Evolutionary conservation across 208 protist species (phyloP).

Genomic region (Trypanosomatidae sp.): DNA sequence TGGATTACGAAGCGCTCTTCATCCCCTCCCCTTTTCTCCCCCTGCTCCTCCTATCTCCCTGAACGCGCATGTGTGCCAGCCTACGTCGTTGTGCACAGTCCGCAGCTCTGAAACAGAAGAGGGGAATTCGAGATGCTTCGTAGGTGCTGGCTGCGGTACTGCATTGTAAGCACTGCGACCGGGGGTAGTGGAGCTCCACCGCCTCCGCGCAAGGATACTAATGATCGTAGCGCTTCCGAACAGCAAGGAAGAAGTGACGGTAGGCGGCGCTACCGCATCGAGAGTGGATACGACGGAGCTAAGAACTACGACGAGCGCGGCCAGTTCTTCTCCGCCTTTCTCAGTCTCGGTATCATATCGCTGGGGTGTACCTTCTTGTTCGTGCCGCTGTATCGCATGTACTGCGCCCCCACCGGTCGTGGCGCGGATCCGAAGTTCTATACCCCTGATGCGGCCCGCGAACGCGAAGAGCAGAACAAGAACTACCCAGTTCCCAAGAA

Average conservation of each 20-base stretch:
- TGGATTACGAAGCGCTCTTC: not conserved
- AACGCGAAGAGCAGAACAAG: constrained; percentile 70
- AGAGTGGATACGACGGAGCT: constrained; percentile 62
- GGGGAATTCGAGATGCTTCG: constrained; percentile 35
- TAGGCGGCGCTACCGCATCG: constrained; percentile 56
- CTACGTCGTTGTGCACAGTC: not conserved
- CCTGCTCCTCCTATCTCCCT: not conserved
- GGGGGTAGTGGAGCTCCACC: constrained; percentile 11
- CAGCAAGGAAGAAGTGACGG: constrained; percentile 2
- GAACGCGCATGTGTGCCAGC: not conserved
- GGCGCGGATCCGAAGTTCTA: constrained; percentile 86
- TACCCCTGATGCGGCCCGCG: constrained; percentile 64
- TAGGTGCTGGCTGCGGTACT: constrained; percentile 30
- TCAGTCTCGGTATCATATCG: constrained; percentile 74
- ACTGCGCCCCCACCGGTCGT: constrained; percentile 80
- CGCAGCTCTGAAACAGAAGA: not conserved
- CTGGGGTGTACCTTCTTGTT: constrained; percentile 89
- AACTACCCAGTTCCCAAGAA: constrained; percentile 76
- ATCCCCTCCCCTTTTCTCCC: not conserved
- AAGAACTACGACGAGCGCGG: constrained; percentile 79
- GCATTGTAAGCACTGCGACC: constrained; percentile 19
- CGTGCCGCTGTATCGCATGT: constrained; percentile 89
- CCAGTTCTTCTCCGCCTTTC: constrained; percentile 84
- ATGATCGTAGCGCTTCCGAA: not conserved
- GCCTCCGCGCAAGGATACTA: not conserved